Percentiles rank a stretch among this genome's conserved stretches.
phyloP scores from a whole-genome alignment of 169 alveolate genomes.

The Hepatocystis sp. region DNA sequence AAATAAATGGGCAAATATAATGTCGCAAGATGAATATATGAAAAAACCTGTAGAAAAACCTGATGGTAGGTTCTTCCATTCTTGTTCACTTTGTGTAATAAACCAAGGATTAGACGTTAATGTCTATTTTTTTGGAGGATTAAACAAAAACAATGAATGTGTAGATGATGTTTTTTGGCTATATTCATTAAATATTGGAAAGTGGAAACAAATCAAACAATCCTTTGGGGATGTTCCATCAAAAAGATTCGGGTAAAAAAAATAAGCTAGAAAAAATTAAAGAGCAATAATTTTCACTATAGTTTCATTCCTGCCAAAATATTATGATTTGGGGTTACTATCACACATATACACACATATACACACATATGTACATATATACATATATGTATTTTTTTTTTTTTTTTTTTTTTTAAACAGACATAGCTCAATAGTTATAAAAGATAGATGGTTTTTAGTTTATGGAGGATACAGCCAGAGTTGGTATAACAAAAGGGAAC shows the following conservation, averaged over 20 bases:
- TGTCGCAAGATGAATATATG: slow-evolving; percentile 64
- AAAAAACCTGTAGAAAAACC: slow-evolving; percentile 18
- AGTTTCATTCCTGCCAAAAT: no score
- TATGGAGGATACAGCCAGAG: slow-evolving; percentile 56
- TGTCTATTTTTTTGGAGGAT: slow-evolving; percentile 61
- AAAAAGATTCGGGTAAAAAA: slow-evolving; percentile 39
- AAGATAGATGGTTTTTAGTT: slow-evolving; percentile 59
- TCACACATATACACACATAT: no score
- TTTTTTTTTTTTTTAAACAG: slow-evolving; percentile 16
- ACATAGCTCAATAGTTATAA: slow-evolving; percentile 55
- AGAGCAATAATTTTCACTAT: not conserved
- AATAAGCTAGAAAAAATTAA: not conserved
- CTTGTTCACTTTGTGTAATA: slow-evolving; percentile 58
- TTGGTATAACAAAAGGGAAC: slow-evolving; percentile 30
- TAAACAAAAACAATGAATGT: slow-evolving; percentile 28
- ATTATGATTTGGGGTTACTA: no score
- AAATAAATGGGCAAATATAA: slow-evolving; percentile 67
- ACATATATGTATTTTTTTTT: slow-evolving; percentile 1
- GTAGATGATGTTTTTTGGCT: slow-evolving; percentile 63
- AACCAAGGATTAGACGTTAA: slow-evolving; percentile 72
- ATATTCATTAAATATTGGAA: slow-evolving; percentile 64
- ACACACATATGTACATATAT: no score
- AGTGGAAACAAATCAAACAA: slow-evolving; percentile 41
- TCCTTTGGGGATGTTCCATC: slow-evolving; percentile 39
- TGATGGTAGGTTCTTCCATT: slow-evolving; percentile 54